Conservation (phyloP, 768 basidiomycete genomes). For the Serendipita sp. region DNA sequence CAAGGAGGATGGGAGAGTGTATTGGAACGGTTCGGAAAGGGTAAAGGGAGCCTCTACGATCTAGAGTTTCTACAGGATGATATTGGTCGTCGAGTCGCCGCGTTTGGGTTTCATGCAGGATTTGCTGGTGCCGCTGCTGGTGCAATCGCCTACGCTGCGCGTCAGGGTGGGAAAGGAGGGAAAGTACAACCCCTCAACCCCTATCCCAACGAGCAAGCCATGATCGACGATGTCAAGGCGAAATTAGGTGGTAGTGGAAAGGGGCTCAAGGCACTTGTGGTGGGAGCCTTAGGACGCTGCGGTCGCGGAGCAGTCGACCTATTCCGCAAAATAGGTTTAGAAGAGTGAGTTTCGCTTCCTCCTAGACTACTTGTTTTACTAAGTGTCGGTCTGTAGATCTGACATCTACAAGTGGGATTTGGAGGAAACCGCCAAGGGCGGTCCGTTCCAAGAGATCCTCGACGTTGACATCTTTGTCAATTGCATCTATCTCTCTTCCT, state of each 20-base stretch:
- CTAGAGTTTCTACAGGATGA: conserved; percentile 86
- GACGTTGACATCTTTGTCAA: conserved; percentile 97
- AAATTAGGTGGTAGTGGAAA: conserved; percentile 51
- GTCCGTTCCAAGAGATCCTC: conserved; percentile 88
- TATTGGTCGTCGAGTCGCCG: conserved; percentile 77
- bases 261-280: conserved; percentile 74
- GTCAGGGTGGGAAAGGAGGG: conserved; percentile 43
- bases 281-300: conserved; percentile 89
- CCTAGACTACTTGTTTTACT: background rate
- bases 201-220: conserved; percentile 66
- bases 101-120: conserved; percentile 95
- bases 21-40: conserved; percentile 68
- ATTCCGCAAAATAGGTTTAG: conserved; percentile 88
- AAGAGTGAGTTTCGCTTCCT: conserved; percentile 47
- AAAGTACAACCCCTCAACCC: conserved; percentile 56
- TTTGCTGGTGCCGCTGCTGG: conserved; percentile 86
- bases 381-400: conserved; percentile 31
- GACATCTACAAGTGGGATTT: conserved; percentile 97
- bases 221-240: conserved; percentile 59
- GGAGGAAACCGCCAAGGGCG: conserved; percentile 90
- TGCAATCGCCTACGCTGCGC: conserved; percentile 58
- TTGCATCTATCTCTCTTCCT: conserved; percentile 89
- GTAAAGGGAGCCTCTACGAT: conserved; percentile 75
- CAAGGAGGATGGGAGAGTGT: conserved; percentile 86
- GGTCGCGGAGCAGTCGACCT: conserved; percentile 89